Evolutionary conservation across 2,329 filamentous ascomycete genomes (phyloP).

Genomic region (Trichoderma pleuroti): DNA sequence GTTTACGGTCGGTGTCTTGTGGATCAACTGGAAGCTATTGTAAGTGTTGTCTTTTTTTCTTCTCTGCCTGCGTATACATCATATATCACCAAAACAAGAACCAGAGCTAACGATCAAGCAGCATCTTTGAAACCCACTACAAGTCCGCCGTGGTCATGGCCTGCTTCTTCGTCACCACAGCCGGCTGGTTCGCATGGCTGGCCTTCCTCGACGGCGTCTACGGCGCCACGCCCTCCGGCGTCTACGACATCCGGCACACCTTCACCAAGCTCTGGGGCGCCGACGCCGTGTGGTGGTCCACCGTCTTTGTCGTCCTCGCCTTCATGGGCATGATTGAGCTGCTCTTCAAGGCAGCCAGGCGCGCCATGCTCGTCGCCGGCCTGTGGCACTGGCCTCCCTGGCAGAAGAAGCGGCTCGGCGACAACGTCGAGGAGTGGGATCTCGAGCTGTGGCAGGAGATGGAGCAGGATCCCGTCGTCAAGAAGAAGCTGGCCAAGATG

Average conservation of each 20-base stretch:
- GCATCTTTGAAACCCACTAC: constrained; percentile 73
- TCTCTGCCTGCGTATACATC: neutral
- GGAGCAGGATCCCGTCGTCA: constrained; percentile 48
- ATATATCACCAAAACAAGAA: neutral
- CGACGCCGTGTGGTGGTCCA: constrained; percentile 71
- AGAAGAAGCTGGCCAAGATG: constrained; percentile 41
- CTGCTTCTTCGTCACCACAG: constrained; percentile 55
- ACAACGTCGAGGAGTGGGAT: constrained; percentile 49
- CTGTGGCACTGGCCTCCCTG: constrained; percentile 48
- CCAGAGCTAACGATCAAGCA: constrained; percentile 26
- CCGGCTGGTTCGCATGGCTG: constrained; percentile 73
- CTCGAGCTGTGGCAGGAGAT: constrained; percentile 57
- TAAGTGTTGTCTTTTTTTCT: constrained; percentile 40
- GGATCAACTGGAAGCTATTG: constrained; percentile 76
- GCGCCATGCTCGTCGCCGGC: constrained; percentile 44
- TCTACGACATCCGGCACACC: constrained; percentile 66
- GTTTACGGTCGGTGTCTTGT: constrained; percentile 66
- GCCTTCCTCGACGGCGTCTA: constrained; percentile 66
- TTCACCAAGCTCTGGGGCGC: constrained; percentile 65
- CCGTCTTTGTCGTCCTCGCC: constrained; percentile 60
- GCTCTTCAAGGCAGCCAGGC: constrained; percentile 49
- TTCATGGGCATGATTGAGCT: constrained; percentile 64
- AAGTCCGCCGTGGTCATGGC: constrained; percentile 62
- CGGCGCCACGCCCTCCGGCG: constrained; percentile 41
- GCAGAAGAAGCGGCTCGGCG: constrained; percentile 34